Conservation (phyloP, 169 alveolate species). For the Plasmodium gallinaceum region DNA sequence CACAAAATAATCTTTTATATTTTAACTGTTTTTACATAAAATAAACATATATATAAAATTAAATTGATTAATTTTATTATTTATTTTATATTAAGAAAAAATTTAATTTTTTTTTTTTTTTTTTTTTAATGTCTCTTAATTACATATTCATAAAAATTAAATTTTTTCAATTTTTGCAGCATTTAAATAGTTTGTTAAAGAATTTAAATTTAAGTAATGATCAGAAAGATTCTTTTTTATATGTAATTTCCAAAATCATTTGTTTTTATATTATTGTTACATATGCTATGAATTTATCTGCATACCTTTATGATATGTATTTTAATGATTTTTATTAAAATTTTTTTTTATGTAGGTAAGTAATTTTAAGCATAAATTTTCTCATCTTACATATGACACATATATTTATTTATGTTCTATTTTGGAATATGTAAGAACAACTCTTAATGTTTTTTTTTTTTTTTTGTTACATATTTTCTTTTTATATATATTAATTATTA, state of each 20-base stretch:
- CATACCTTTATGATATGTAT: too few species aligned
- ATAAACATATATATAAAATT: too few species aligned
- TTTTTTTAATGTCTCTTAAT: not conserved
- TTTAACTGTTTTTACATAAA: too few species aligned
- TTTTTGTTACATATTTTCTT: not conserved
- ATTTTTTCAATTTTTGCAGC: constrained; percentile 4
- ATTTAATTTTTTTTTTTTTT: too few species aligned
- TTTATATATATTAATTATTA: not conserved
- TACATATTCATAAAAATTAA: not conserved
- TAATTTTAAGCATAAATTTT: constrained; percentile 58
- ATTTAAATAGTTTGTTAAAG: constrained; percentile 28
- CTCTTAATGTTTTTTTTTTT: not conserved
- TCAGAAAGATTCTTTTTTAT: constrained; percentile 25
- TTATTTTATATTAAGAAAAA: too few species aligned
- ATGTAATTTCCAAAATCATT: constrained; percentile 15
- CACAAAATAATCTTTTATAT: not conserved
- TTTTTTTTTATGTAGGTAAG: constrained; percentile 36
- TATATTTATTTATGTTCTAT: constrained; percentile 53
- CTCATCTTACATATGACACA: constrained; percentile 64
- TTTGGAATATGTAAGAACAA: constrained; percentile 26
- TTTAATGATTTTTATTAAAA: not conserved
- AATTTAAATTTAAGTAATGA: constrained; percentile 25
- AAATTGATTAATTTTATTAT: too few species aligned
- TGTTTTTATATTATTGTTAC: not conserved
- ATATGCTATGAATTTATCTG: too few species aligned